Conservation (phyloP, 2,329 filamentous ascomycete species). For the Pseudopyrenochaeta lycopersici region DNA sequence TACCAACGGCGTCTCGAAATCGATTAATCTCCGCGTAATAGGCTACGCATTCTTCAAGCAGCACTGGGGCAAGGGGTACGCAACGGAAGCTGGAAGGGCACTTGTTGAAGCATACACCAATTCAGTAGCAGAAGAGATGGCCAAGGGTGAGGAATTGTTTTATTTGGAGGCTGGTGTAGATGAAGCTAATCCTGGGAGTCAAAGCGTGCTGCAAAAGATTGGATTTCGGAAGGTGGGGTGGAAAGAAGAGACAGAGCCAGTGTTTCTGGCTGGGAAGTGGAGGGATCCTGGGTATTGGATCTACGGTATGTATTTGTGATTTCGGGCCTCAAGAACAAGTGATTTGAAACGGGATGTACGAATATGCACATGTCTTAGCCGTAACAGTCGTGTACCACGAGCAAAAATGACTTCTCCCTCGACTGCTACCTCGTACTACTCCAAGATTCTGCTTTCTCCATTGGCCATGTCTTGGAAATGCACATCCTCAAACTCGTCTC, state of each 20-base stretch:
- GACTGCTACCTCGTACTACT: slow-evolving; percentile 33
- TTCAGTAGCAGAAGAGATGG: slow-evolving; percentile 1
- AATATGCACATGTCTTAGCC: too few relatives aligned
- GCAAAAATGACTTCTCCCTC: too few relatives aligned
- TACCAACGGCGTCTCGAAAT: neutral
- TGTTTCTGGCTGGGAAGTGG: slow-evolving; percentile 37
- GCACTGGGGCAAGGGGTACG: slow-evolving; percentile 37
- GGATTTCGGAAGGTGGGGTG: slow-evolving; percentile 35
- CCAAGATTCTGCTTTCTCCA: slow-evolving; percentile 64
- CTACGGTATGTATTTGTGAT: slow-evolving; percentile 28
- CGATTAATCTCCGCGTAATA: slow-evolving; percentile 22
- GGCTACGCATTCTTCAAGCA: slow-evolving; percentile 33
- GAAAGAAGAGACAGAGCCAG: slow-evolving; percentile 24
- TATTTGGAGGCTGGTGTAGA: slow-evolving; percentile 38
- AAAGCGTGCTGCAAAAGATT: slow-evolving; percentile 32
- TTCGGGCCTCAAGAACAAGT: too few relatives aligned
- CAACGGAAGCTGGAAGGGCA: slow-evolving; percentile 32
- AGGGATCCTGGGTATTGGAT: slow-evolving; percentile 30
- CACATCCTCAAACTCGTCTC: slow-evolving; percentile 52
- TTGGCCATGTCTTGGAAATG: slow-evolving; percentile 64
- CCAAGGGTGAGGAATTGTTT: slow-evolving; percentile 10
- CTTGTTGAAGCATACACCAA: slow-evolving; percentile 25
- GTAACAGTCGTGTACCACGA: too few relatives aligned
- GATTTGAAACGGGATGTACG: too few relatives aligned
- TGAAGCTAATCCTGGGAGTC: slow-evolving; percentile 28